These are phyloP conservation scores for Nicotiana paniculata DNA, from an alignment of 257 asterid species.

Conservation along the genomic window DNA sequence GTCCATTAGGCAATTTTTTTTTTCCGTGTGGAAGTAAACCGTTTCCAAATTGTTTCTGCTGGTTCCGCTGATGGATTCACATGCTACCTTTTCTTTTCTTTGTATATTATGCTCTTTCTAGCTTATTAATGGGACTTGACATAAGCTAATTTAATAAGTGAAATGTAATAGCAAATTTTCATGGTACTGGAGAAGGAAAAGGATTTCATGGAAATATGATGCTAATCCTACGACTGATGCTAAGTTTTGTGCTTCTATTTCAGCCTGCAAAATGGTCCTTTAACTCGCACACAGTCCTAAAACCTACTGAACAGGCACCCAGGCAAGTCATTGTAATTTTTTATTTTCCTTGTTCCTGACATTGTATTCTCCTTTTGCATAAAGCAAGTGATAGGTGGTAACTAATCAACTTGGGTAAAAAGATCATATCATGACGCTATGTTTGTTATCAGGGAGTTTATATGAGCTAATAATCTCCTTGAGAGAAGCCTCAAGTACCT, in stretches of 20 bases:
- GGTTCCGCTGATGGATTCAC: no score
- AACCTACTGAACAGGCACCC: slow-evolving; percentile 70
- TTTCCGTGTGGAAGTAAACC: no score
- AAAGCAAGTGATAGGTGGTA: neutral
- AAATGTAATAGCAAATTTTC: neutral
- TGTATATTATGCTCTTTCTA: no score
- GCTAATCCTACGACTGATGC: neutral
- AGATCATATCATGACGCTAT: neutral
- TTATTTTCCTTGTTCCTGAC: neutral
- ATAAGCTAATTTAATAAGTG: no score
- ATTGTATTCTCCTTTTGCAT: slow-evolving; percentile 1
- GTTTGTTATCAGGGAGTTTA: neutral
- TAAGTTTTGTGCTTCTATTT: slow-evolving; percentile 17
- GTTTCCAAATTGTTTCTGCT: no score
- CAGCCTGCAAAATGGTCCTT: slow-evolving; percentile 96
- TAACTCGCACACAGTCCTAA: slow-evolving; percentile 80
- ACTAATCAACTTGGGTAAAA: neutral
- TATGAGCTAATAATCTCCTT: slow-evolving; percentile 1
- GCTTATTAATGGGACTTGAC: no score
- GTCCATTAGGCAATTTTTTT: no score
- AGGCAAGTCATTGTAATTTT: slow-evolving; percentile 37
- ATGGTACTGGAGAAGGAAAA: neutral
- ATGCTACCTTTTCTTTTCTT: no score
- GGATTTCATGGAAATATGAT: neutral
- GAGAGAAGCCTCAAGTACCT: neutral